Conservation (phyloP, 805 yeast genomes). For the Yamadazyma scolyti region DNA sequence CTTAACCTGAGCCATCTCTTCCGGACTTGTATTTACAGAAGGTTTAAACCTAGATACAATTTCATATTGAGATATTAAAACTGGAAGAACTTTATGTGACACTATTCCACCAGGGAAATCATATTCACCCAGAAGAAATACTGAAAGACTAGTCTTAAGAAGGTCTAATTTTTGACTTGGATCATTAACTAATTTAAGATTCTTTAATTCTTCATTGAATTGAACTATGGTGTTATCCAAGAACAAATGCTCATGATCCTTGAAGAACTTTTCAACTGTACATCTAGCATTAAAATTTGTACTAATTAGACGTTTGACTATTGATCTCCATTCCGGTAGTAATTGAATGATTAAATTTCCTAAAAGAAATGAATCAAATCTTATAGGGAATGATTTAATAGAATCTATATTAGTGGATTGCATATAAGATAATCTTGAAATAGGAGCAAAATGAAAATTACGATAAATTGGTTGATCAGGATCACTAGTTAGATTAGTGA, state of each 20-base stretch:
- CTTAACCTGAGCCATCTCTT: slow-evolving; percentile 28
- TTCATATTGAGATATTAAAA: slow-evolving; percentile 47
- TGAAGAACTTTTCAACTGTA: slow-evolving; percentile 24
- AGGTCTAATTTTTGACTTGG: slow-evolving; percentile 54
- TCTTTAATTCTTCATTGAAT: slow-evolving; percentile 52
- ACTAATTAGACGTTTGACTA: slow-evolving; percentile 30
- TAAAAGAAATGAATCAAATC: slow-evolving; percentile 62
- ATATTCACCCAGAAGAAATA: too few species aligned
- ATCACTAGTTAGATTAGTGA: slow-evolving; percentile 46
- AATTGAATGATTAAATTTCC: slow-evolving; percentile 48
- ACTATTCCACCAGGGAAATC: slow-evolving; percentile 50
- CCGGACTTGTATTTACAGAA: slow-evolving; percentile 21
- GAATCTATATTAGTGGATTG: slow-evolving; percentile 41
- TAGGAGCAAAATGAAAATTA: slow-evolving; percentile 15
- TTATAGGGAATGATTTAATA: slow-evolving; percentile 31
- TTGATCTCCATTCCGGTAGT: slow-evolving; percentile 5
- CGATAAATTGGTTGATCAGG: slow-evolving; percentile 44
- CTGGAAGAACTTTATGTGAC: slow-evolving; percentile 67
- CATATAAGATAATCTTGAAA: slow-evolving; percentile 20
- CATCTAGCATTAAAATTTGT: slow-evolving; percentile 31
- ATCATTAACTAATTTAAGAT: slow-evolving; percentile 47
- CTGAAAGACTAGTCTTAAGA: slow-evolving; percentile 28
- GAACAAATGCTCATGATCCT: slow-evolving; percentile 19
- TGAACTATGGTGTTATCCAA: slow-evolving; percentile 44
- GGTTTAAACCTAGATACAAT: slow-evolving; percentile 24